Conservation (phyloP, 495 filamentous ascomycete species). For the Melanomma pulvis-pyrius region DNA sequence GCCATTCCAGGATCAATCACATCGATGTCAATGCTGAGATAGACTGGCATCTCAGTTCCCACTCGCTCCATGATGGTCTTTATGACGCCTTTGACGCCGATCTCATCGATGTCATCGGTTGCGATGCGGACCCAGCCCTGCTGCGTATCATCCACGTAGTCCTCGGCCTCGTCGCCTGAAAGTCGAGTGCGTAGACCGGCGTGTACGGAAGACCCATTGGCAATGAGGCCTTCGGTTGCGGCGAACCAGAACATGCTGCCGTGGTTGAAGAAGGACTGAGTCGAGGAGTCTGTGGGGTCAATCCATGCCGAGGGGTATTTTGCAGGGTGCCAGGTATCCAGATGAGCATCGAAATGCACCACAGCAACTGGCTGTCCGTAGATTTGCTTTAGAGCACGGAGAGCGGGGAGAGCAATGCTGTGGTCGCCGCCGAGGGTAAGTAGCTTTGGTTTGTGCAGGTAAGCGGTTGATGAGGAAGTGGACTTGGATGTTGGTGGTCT, state of each 20-base stretch:
- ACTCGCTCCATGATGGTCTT: conserved; percentile 51
- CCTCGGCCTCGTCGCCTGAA: conserved; percentile 64
- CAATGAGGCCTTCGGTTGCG: conserved; percentile 70
- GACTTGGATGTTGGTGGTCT: conserved; percentile 49
- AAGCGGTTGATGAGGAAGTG: conserved; percentile 38
- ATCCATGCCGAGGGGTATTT: conserved; percentile 77
- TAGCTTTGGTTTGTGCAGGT: conserved; percentile 61
- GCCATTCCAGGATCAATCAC: conserved; percentile 58
- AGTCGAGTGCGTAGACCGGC: conserved; percentile 76
- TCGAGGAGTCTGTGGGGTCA: conserved; percentile 49
- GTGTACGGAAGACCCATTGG: conserved; percentile 70
- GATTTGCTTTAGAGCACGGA: conserved; percentile 70
- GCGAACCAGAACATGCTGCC: conserved; percentile 87
- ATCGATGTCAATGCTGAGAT: conserved; percentile 56
- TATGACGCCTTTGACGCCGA: conserved; percentile 51
- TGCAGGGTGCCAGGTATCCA: conserved; percentile 81
- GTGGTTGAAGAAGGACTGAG: conserved; percentile 77
- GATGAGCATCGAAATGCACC: conserved; percentile 76
- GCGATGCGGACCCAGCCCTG: conserved; percentile 51
- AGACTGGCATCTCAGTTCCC: conserved; percentile 48
- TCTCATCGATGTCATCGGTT: conserved; percentile 55
- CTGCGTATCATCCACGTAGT: conserved; percentile 63
- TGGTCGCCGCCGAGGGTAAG: conserved; percentile 85
- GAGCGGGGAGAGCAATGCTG: conserved; percentile 73
- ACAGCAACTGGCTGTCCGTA: conserved; percentile 74